Percentiles rank a stretch among this genome's conserved stretches.
Evolutionary conservation across 192 early-diverging fungal species (phyloP).

Genomic region (Coemansia sp.): DNA sequence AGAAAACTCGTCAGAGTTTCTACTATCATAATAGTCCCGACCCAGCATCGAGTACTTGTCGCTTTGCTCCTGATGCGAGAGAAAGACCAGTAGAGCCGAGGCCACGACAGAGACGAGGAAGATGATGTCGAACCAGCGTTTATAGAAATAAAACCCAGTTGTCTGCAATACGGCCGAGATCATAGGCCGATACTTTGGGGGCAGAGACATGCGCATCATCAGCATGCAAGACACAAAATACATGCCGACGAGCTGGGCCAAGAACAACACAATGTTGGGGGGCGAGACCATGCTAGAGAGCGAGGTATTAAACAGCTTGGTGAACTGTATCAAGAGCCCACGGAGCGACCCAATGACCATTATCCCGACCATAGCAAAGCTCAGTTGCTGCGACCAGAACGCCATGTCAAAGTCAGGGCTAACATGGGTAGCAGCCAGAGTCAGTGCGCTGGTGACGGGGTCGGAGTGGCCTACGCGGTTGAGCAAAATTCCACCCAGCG

Average conservation of each 20-base stretch:
- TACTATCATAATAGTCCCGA: conserved; percentile 40
- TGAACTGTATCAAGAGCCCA: conserved; percentile 78
- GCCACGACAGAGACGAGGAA: conserved; percentile 79
- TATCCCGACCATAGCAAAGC: conserved; percentile 86
- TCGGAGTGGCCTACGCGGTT: conserved; percentile 72
- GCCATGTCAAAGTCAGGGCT: conserved; percentile 69
- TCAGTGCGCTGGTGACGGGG: conserved; percentile 78
- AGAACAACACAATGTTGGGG: conserved; percentile 71
- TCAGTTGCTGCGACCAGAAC: conserved; percentile 89
- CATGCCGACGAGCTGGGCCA: conserved; percentile 88
- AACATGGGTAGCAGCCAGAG: conserved; percentile 65
- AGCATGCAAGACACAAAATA: conserved; percentile 90
- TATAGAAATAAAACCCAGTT: conserved; percentile 88
- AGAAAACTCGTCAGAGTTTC: conserved; percentile 34
- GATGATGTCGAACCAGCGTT: conserved; percentile 92
- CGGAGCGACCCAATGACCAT: conserved; percentile 89
- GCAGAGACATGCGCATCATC: conserved; percentile 88
- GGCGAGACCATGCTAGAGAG: conserved; percentile 70
- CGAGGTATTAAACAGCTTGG: conserved; percentile 69
- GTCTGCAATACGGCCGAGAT: conserved; percentile 76
- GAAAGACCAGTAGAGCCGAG: conserved; percentile 69
- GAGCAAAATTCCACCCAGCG: conserved; percentile 75
- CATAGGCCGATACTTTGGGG: conserved; percentile 76
- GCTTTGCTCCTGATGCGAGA: conserved; percentile 62
- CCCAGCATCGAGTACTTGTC: conserved; percentile 55